Base-by-base conservation (phyloP, 176 grass and related monocot genomes). In the Oryza coarctata region DNA sequence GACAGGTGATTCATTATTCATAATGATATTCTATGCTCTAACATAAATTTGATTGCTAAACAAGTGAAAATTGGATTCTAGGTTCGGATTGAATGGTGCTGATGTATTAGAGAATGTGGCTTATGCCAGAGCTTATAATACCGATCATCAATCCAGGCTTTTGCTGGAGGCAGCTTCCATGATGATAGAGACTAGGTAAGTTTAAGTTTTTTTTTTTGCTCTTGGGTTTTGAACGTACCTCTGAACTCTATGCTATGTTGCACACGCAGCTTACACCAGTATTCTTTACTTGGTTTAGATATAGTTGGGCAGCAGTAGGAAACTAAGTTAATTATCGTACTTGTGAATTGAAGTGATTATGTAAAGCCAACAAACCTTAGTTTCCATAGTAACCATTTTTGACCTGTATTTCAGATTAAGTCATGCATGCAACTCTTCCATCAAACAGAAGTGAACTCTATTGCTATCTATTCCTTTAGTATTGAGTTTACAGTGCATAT, bases 31-130 rank as follows among this genome's bases (percentile, higher is more conserved):
- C 75, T 83, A 4, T 9, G 12, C 61, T 63, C 23, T 78, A 60
- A 22, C 70, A 40, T 71, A 32, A 71, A 63, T 65, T 80, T 57
- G 29, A 57, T 62, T 40, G 20, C 68, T 87, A 64, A 82, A 63
- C 60, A 52, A 82, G 57, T 60, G 28, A 63, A 58, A 34, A 14
- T 61, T 78, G 22, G 12, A 86, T 76, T 88, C 9, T 71, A 95
- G 95, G 77, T 98, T 93, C 88, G 95, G 95, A 55, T 79, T 98
- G 64, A 95, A 95, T 38, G 90, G 95, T 64, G 85, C 90, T 79
- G 95, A 98, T 89, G 95, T 98, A 72, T 73, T 98, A 63, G 95
- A 93, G 80, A 98, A 98, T 80, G 90, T 95, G 77, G 95, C 95
- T 83, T 95, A 98, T 77, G 92, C 95, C 4, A 94, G 94, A 88